Percentiles rank a stretch among this genome's conserved stretches.
Conservation (phyloP, 2,329 filamentous ascomycete species). For the Apiospora pterosperma region DNA sequence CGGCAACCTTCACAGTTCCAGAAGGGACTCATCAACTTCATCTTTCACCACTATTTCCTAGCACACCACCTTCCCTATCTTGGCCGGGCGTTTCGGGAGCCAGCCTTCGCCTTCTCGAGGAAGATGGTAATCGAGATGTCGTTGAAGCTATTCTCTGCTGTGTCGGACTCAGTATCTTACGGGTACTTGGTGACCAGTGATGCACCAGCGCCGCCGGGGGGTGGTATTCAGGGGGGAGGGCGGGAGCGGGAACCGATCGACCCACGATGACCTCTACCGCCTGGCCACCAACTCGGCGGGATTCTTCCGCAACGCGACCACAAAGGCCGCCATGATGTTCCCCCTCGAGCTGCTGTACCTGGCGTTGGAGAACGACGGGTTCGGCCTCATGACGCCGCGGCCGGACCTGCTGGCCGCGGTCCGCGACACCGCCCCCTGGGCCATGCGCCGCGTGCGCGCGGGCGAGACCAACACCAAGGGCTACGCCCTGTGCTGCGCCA, state of each 20-base stretch:
- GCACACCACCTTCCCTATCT: conserved; percentile 54
- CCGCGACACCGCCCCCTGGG: conserved; percentile 37
- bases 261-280: conserved; percentile 32
- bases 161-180: conserved; percentile 25
- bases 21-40: conserved; percentile 43
- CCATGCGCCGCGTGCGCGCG: conserved; percentile 34
- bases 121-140: conserved; percentile 45
- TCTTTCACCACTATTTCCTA: conserved; percentile 52
- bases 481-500: conserved; percentile 37
- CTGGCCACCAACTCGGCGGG: conserved; percentile 36
- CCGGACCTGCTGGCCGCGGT: conserved; percentile 40
- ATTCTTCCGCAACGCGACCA: conserved; percentile 34
- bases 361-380: conserved; percentile 36
- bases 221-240: neutral
- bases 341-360: conserved; percentile 37
- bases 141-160: conserved; percentile 41
- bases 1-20: conserved; percentile 33
- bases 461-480: conserved; percentile 56
- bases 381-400: conserved; percentile 31
- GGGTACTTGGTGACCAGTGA: neutral
- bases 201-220: neutral
- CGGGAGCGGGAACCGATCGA: neutral
- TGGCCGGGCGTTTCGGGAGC: conserved; percentile 33
- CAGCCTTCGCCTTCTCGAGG: conserved; percentile 47
- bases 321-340: conserved; percentile 34